Evolutionary conservation across 106 monocot species (phyloP), one percentile per base, ranked within the genome.

Genomic region (Apostasia shenzhenica): DNA sequence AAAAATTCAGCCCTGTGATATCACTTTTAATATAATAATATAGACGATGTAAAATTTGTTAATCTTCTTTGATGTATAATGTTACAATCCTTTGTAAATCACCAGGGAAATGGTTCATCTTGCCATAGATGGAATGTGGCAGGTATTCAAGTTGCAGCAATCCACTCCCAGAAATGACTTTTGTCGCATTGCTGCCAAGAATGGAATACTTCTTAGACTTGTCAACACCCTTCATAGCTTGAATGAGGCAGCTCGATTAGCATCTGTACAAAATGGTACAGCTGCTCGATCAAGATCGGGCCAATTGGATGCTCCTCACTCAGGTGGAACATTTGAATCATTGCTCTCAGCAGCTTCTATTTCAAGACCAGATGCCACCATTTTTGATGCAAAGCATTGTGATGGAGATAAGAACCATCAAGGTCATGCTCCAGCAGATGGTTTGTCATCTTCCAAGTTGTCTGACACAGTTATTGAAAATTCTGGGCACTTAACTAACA

Each of bases 111-210:
- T 94, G 94, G 94, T 94, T 70, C 94, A 94, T 80, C 78, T 94
- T 67, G 90, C 94, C 2, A 87, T 94, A 48, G 94, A 94, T 85
- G 86, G 90, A 59, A 90, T 94, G 75, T 87, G 94, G 90, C 94
- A 90, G 68, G 90, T 94, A 47, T 90, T 94, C 79, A 90, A 90
- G 67, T 79, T 94, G n/a, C 86, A 90, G 69, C 86, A 87, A 44
- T 82, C 84, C 47, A 82, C 75, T 61, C 84, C 70, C 42, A 80
- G 87, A 61, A 90, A 94, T 78, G 90, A 90, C 72, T 94, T 94
- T 54, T 90, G 90, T 54, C 90, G 87, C n/a, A 87, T 94, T 41
- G 90, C 94, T 54, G 94, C 94, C 54, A 94, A 94, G 72, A 94
- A 86, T 64, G 94, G 94, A 26, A 94, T 94, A 63, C 77, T 94